A percentile compares a stretch with the other conserved stretches of the same genome.
Conservation (phyloP, 1,284 basidiomycete species). For the Austroboletus niveus region DNA sequence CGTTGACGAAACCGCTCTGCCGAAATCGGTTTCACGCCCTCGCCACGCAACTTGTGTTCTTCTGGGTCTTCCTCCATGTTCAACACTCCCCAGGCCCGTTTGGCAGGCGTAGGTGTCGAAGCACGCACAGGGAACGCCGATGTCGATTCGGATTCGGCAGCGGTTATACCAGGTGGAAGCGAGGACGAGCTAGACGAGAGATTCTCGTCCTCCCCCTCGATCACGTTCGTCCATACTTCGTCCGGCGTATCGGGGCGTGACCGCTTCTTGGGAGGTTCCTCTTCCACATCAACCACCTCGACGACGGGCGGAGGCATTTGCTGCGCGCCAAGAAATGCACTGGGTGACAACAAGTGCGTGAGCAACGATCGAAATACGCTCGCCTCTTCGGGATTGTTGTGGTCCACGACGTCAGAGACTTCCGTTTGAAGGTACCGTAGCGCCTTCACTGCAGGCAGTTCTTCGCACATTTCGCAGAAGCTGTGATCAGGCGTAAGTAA, state of each 20-base stretch:
- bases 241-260: slow-evolving; percentile 38
- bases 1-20: slow-evolving; percentile 54
- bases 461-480: slow-evolving; percentile 76
- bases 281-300: not conserved
- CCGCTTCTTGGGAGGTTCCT: slow-evolving; percentile 37
- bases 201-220: slow-evolving; percentile 29
- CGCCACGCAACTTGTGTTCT: slow-evolving; percentile 15
- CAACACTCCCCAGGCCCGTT: slow-evolving; percentile 23
- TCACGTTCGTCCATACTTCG: slow-evolving; percentile 28
- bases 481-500: slow-evolving; percentile 34
- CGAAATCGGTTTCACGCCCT: slow-evolving; percentile 22
- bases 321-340: not conserved
- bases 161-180: no score
- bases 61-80: slow-evolving; percentile 40
- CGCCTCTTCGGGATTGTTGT: slow-evolving; percentile 58
- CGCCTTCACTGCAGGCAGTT: slow-evolving; percentile 60
- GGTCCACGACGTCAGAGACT: slow-evolving; percentile 69
- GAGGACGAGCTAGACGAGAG: no score
- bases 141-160: no score
- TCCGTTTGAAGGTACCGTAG: slow-evolving; percentile 68
- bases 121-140: not conserved
- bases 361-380: slow-evolving; percentile 65
- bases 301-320: not conserved
- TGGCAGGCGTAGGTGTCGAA: slow-evolving; percentile 6
- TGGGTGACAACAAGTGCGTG: slow-evolving; percentile 50